Percentiles rank a stretch among this genome's conserved stretches.
Evolutionary conservation across 1,284 basidiomycete genomes (phyloP).

Genomic region (Tremellales sp.): DNA sequence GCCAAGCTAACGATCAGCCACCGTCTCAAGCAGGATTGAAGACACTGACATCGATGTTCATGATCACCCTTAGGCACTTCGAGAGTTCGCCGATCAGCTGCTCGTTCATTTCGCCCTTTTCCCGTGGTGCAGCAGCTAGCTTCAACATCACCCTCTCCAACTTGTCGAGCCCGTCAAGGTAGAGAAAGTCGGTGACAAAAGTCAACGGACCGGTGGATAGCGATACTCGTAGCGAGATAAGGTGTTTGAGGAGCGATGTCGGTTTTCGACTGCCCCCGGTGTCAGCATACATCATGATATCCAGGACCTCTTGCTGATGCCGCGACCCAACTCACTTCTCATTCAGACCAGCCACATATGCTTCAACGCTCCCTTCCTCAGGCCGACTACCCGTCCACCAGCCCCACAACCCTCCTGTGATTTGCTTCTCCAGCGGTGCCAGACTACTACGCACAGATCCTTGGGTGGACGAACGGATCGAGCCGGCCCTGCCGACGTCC

Average conservation of each 20-base stretch:
- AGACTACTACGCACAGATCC: neutral
- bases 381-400: constrained; percentile 55
- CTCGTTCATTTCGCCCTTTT: constrained; percentile 64
- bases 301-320: too few species aligned
- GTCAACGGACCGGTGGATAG: constrained; percentile 73
- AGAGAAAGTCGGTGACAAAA: constrained; percentile 75
- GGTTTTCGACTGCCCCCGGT: constrained; percentile 50
- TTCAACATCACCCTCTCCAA: constrained; percentile 58
- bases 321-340: constrained; percentile 51
- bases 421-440: constrained; percentile 58
- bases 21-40: neutral
- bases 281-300: neutral
- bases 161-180: constrained; percentile 61
- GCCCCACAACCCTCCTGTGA: constrained; percentile 68
- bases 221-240: constrained; percentile 79
- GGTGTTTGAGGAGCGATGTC: constrained; percentile 65
- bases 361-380: constrained; percentile 24
- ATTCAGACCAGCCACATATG: constrained; percentile 43
- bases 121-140: constrained; percentile 58
- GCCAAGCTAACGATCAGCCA: constrained; percentile 55
- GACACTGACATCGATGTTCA: constrained; percentile 73
- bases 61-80: constrained; percentile 72
- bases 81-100: constrained; percentile 66
- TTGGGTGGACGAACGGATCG: neutral
- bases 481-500: too few species aligned